Evolutionary conservation across 768 basidiomycete genomes (phyloP), one percentile per base, ranked within the genome.

Genomic region (Pulveroboletus frians): DNA sequence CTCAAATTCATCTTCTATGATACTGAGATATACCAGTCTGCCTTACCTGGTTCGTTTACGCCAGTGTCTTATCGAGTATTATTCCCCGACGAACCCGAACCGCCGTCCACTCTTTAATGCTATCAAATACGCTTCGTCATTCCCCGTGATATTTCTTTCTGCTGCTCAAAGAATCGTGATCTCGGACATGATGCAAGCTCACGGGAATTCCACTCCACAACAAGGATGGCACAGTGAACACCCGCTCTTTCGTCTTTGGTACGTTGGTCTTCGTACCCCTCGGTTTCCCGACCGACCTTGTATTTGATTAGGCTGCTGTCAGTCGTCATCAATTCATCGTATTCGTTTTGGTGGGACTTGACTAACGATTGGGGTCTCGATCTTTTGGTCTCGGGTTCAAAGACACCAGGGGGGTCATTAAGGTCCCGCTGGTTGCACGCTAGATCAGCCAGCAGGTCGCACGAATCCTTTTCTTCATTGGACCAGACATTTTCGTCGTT

Each of bases 301-400:
- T 26, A 13, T 53, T 27, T 37, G 27, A 36, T 18, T 49, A 95
- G 92, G 93, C 67, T 97, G 14, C 67, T 96, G 39, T 80, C 85
- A 9, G 93, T 91, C 20, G 76, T 80, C 31, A 66, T 95, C 60
- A 98, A 98, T 68, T 95, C 94, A 3, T 66, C 88, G 27, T 99
- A 92, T 68, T 94, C 93, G 3, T 98, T 95, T 67, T 99, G 92
- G 90, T 99, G 96, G 96, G 96, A 98, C 69, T 78, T 98, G 37
- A 92, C 91, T 41, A 90, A 95, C 65, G 96, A 99, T 65, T 99
- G 95, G 94, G 96, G 96, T 5, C 75, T 99, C 47, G 79, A 83
- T 39, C 70, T 97, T 37, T 71, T 98, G 50, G 76, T 75, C 46
- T 53, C 64, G 27, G 57, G 62, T 32, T 52, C 65, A 48, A 20